These are phyloP conservation scores for Aspergillus arachidicola DNA, from an alignment of 2,329 filamentous ascomycete genomes.

Conservation along the genomic window DNA sequence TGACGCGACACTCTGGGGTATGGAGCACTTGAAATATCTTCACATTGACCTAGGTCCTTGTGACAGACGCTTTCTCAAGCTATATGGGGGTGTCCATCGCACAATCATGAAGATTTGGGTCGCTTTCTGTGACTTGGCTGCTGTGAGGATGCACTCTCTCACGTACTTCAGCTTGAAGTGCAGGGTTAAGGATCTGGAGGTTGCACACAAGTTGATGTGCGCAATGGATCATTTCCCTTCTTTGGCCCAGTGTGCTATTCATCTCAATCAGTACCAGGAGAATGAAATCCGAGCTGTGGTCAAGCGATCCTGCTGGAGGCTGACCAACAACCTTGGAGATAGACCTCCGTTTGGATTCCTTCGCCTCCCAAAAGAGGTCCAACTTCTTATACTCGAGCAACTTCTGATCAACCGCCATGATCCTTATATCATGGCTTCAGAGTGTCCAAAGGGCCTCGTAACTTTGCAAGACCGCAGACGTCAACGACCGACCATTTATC, in stretches of 20 bases:
- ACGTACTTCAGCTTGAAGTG: slow-evolving; percentile 27
- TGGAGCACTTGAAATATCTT: slow-evolving; percentile 18
- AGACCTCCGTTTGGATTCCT: slow-evolving; percentile 24
- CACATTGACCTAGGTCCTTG: slow-evolving; percentile 24
- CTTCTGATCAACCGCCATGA: slow-evolving; percentile 19
- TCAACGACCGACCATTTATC: slow-evolving; percentile 5
- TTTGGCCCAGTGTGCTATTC: slow-evolving; percentile 25
- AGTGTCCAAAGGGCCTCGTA: slow-evolving; percentile 14
- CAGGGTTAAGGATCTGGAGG: slow-evolving; percentile 21
- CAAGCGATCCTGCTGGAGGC: slow-evolving; percentile 18
- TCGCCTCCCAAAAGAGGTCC: slow-evolving; percentile 30
- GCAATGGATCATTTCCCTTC: slow-evolving; percentile 24
- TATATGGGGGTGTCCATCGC: slow-evolving; percentile 14
- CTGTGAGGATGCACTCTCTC: slow-evolving; percentile 19
- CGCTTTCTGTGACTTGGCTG: slow-evolving; percentile 21
- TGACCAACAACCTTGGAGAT: slow-evolving; percentile 17
- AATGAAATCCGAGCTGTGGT: slow-evolving; percentile 18
- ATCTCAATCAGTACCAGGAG: slow-evolving; percentile 18
- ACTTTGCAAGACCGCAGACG: slow-evolving; percentile 20
- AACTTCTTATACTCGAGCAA: slow-evolving; percentile 27
- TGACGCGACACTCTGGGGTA: slow-evolving; percentile 14
- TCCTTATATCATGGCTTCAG: slow-evolving; percentile 15
- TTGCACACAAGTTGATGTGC: slow-evolving; percentile 19
- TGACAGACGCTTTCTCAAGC: slow-evolving; percentile 23
- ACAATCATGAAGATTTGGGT: slow-evolving; percentile 20